A percentile compares a stretch with the other conserved stretches of the same genome.
Conservation (phyloP, 495 filamentous ascomycete species). For the Podospora appendiculata region DNA sequence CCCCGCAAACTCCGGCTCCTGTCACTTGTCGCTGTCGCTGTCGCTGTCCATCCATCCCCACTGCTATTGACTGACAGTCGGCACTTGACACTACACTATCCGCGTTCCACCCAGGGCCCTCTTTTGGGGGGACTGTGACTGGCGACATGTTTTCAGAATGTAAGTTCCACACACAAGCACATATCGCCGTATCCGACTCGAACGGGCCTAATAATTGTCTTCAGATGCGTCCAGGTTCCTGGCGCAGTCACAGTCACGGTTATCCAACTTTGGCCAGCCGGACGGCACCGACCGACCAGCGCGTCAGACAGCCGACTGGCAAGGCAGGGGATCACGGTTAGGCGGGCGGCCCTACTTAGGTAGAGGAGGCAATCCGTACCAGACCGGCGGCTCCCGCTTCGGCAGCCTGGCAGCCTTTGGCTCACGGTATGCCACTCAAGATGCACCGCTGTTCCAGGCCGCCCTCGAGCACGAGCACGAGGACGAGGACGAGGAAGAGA, state of each 20-base stretch:
- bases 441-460: slow-evolving; percentile 89
- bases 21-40: not conserved
- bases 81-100: not conserved
- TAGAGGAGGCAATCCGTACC: slow-evolving; percentile 58
- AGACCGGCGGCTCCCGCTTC: slow-evolving; percentile 56
- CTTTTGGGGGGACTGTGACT: slow-evolving; percentile 14
- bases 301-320: slow-evolving; percentile 24
- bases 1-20: not conserved
- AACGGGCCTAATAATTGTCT: slow-evolving; percentile 2
- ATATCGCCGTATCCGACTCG: slow-evolving; percentile 1
- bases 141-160: slow-evolving; percentile 91
- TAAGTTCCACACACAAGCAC: slow-evolving; percentile 41
- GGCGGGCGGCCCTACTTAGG: slow-evolving; percentile 27
- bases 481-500: slow-evolving; percentile 81
- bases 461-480: slow-evolving; percentile 61
- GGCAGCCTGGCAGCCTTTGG: slow-evolving; percentile 71
- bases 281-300: slow-evolving; percentile 42
- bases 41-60: not conserved
- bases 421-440: slow-evolving; percentile 59
- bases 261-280: slow-evolving; percentile 55
- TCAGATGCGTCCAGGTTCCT: slow-evolving; percentile 95
- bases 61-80: not conserved
- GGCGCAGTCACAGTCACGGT: slow-evolving; percentile 89
- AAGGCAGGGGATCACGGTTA: slow-evolving; percentile 28
- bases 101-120: not conserved